phyloP scores from a whole-genome alignment of 2,329 filamentous ascomycete genomes.

The Fusarium pseudocircinatum region DNA sequence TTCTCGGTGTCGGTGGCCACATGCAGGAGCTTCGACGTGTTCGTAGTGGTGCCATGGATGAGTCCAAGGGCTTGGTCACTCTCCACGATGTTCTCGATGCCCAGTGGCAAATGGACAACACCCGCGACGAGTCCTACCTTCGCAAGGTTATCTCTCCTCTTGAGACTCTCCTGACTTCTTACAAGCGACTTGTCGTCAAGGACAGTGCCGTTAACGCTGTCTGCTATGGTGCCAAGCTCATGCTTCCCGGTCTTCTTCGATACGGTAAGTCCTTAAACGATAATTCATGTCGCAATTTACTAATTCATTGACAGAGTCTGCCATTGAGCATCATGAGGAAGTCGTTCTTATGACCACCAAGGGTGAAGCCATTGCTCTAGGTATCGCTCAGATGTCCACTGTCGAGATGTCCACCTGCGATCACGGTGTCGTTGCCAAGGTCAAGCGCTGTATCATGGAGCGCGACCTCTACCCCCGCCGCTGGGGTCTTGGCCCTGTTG shows the following conservation, averaged over 20 bases:
- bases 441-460: slow-evolving; percentile 99
- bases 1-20: slow-evolving; percentile 86
- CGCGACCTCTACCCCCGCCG: slow-evolving; percentile 95
- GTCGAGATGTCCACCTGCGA: slow-evolving; percentile 97
- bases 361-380: slow-evolving; percentile 96
- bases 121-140: slow-evolving; percentile 91
- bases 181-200: slow-evolving; percentile 98
- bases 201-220: slow-evolving; percentile 86
- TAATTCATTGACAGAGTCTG: slow-evolving; percentile 69
- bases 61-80: slow-evolving; percentile 88
- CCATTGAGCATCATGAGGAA: slow-evolving; percentile 94
- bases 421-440: slow-evolving; percentile 97
- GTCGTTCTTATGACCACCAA: slow-evolving; percentile 99
- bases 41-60: slow-evolving; percentile 92
- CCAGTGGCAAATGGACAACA: slow-evolving; percentile 96
- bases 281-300: slow-evolving; percentile 20
- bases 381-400: slow-evolving; percentile 97
- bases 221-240: slow-evolving; percentile 98
- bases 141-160: slow-evolving; percentile 91
- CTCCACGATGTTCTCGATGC: slow-evolving; percentile 89
- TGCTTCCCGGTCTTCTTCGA: slow-evolving; percentile 94
- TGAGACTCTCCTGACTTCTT: slow-evolving; percentile 88
- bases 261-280: slow-evolving; percentile 71
- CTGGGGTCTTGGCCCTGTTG: slow-evolving; percentile 95
- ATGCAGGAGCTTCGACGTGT: slow-evolving; percentile 99